Base-by-base conservation (phyloP, 805 yeast genomes). In the Torulaspora delbrueckii region DNA sequence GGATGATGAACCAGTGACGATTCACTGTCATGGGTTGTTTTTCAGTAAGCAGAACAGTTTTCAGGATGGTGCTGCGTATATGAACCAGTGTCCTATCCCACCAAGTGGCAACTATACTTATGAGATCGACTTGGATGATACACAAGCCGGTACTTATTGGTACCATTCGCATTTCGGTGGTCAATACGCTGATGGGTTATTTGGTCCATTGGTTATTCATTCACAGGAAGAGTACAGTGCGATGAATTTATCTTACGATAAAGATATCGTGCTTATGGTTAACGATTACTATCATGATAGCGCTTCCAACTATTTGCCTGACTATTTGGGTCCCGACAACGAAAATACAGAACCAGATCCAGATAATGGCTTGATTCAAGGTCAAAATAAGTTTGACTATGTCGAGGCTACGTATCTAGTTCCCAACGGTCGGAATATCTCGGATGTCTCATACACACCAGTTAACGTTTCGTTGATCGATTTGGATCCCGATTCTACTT, bases 1-100 rank as follows among this genome's bases (percentile, higher is more conserved):
- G 6, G 53, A 47, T 4, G 67, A 64, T 5, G 72, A 70, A 22
- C 61, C 74, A 0, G 69, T 74, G 1, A 59, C 77, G 0, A 57
- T 78, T 27, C 83, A 78, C 52, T 77, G 76, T 53, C 83, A 78
- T 50, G 82, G 82, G 1, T 58, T 77, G 35, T 65, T 69, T 27
- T 63, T 61, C 51, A 77, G 72, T 50, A 59, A 63, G 26, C 71
- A 71, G 4, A 66, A 78, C 1, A 74, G 74, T 16, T 71, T 65
- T 60, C 65, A 73, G 50, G 83, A 78, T 46, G 83, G 83, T 13
- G 77, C 72, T 1, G 64, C 73, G 0, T 76, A 72, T 2, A 63
- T 76, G 30, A 73, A 78, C 6, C 81, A 78, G 51, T 71, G 77
- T 42, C 74, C 76, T 2, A 73, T 78, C 24, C 60, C 62, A 8